A percentile compares a stretch with the other conserved stretches of the same genome.
Evolutionary conservation across 2,329 filamentous ascomycete species (phyloP).

Genomic region (Blastomyces percursus): DNA sequence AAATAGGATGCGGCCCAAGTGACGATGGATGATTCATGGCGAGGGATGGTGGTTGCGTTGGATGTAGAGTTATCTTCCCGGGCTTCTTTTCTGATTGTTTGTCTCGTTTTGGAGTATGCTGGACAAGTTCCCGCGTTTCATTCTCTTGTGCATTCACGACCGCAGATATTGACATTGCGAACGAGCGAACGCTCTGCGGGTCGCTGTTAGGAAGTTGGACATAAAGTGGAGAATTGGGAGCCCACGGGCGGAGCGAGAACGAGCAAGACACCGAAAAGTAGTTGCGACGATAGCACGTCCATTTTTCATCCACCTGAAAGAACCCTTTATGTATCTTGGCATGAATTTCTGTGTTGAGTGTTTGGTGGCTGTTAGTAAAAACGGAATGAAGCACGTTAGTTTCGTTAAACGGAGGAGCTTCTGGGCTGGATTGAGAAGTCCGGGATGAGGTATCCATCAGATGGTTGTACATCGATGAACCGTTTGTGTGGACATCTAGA

Average conservation of each 20-base stretch:
- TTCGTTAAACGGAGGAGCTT: conserved; percentile 36
- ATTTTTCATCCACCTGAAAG: conserved; percentile 67
- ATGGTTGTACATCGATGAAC: conserved; percentile 23
- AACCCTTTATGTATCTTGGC: conserved; percentile 84
- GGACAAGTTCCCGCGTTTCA: conserved; percentile 72
- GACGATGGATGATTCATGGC: conserved; percentile 20
- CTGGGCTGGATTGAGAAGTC: conserved; percentile 21
- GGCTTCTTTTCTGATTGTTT: conserved; percentile 72
- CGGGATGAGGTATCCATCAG: conserved; percentile 21
- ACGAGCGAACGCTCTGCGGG: conserved; percentile 54
- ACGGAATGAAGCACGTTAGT: conserved; percentile 29
- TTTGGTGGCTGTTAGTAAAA: conserved; percentile 25
- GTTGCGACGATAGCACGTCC: conserved; percentile 87
- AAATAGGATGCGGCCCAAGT: conserved; percentile 18
- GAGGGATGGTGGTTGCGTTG: conserved; percentile 48
- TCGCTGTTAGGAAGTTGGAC: conserved; percentile 38
- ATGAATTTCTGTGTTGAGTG: conserved; percentile 60
- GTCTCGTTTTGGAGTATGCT: conserved; percentile 85
- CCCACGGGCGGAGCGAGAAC: conserved; percentile 58
- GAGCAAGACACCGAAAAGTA: conserved; percentile 81
- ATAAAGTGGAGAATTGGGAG: conserved; percentile 44
- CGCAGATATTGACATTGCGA: conserved; percentile 76
- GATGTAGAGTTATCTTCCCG: conserved; percentile 55
- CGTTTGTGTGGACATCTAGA: conserved; percentile 25
- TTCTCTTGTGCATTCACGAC: conserved; percentile 64